A percentile compares a stretch with the other conserved stretches of the same genome.
Conservation (phyloP, 345 rosid species). For the sweet orange (Citrus sinensis) region DNA sequence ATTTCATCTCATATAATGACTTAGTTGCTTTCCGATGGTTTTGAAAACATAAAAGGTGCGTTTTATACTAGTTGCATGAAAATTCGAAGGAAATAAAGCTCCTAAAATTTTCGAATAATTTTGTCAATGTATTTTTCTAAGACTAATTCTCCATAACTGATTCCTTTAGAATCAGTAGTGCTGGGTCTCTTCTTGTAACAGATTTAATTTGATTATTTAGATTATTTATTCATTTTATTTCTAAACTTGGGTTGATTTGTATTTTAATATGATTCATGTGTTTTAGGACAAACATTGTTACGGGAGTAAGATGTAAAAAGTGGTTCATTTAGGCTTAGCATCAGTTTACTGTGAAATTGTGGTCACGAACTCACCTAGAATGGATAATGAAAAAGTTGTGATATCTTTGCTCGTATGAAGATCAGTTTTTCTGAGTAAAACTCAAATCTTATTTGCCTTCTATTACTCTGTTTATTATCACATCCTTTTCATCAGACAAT, state of each 20-base stretch:
- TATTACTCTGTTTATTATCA: background rate
- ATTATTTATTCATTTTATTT: too few relatives aligned
- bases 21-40: background rate
- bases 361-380: background rate
- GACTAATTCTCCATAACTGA: background rate
- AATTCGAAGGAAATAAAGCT: background rate
- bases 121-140: background rate
- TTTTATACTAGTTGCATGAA: too few relatives aligned
- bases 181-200: too few relatives aligned
- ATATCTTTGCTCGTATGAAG: background rate
- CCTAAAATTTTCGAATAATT: background rate
- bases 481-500: background rate
- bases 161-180: background rate
- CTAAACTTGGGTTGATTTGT: background rate
- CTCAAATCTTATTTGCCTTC: background rate
- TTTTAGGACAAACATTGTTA: background rate
- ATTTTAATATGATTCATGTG: background rate
- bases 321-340: background rate
- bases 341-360: background rate
- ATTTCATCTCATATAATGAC: background rate
- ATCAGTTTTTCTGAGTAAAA: background rate
- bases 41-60: too few relatives aligned
- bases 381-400: background rate
- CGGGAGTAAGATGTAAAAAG: background rate
- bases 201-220: too few relatives aligned